Conservation (phyloP, 768 basidiomycete species). For the Rhodotorula kratochvilovae region DNA sequence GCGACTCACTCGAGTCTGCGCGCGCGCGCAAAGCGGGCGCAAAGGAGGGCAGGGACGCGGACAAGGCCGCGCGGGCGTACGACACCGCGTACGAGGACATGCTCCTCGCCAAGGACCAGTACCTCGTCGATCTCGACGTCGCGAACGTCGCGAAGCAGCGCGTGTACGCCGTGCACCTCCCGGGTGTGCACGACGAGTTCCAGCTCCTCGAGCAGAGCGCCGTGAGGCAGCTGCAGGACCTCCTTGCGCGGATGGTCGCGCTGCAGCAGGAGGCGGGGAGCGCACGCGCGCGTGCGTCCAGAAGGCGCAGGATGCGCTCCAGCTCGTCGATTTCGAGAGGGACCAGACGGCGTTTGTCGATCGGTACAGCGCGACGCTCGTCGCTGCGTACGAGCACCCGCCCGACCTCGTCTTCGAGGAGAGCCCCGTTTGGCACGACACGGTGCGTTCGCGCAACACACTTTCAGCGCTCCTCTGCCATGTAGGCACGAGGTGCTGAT, state of each 20-base stretch:
- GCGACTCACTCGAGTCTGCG: conserved; percentile 29
- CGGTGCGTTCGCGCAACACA: too few species aligned
- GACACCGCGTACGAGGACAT: conserved; percentile 26
- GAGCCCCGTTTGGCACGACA: conserved; percentile 33
- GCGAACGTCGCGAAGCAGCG: conserved; percentile 27
- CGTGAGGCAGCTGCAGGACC: conserved; percentile 12
- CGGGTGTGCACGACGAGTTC: conserved; percentile 28
- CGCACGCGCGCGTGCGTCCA: neutral
- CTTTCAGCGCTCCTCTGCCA: too few species aligned
- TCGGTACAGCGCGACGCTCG: neutral
- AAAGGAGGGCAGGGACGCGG: conserved; percentile 10
- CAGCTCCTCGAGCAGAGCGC: conserved; percentile 24
- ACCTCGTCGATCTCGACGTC: conserved; percentile 25
- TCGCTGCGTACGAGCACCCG: conserved; percentile 27
- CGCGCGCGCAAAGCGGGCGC: conserved; percentile 22
- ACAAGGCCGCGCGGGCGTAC: conserved; percentile 25
- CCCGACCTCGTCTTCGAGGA: conserved; percentile 32
- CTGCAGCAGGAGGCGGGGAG: conserved; percentile 12
- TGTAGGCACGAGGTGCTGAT: too few species aligned
- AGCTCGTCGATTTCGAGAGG: conserved; percentile 4
- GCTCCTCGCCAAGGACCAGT: conserved; percentile 28
- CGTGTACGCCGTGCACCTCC: conserved; percentile 29
- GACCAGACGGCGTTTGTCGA: conserved; percentile 31
- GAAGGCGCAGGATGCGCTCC: neutral
- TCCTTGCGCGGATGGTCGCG: conserved; percentile 5